Evolutionary conservation across 179 eudicot species (phyloP), one percentile per base, ranked within the genome.

Genomic region (Carnegiea gigantea): DNA sequence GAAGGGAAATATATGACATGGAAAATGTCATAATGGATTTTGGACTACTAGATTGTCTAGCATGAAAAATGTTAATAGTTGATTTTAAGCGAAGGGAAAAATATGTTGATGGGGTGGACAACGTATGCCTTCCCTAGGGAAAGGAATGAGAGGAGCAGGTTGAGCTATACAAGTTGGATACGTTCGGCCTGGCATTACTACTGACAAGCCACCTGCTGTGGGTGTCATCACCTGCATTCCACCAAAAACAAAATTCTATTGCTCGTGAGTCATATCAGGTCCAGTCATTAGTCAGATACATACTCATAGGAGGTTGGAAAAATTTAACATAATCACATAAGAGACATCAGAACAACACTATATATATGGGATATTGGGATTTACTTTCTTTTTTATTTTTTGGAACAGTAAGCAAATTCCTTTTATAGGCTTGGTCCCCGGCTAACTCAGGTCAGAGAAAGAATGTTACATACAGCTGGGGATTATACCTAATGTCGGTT

Each of bases 111-210:
- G 78, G 30, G 79, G 30, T 2, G 81, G 76, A 70, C 82, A 74
- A 30, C 73, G 80, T 75, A 83, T 54, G 0, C 80, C 65, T 68
- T 79, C 80, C 18, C 77, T 83, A 28, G 85, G 80, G 67, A 57
- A 83, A 83, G 83, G 78, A 79, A 79, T 14, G n/a, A 83, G 82
- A 83, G 85, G 85, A 79, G 85, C 77, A 54, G 85, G 85, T 40
- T 79, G 85, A 75, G 85, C 85, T 53, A 83, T 68, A 80, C 85
- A 79, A 75, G 82, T 83, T 23, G 85, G 85, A 70, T 75, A 79
- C 80, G 79, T 83, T 54, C 79, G 85, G 54, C 85, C 85, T 28
- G 83, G 80, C 85, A 83, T 83, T 44, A 83, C 82, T 23, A 83
- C 83, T 44, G 85, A 67, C 9, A 68, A 51, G 26, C 80, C 82